These are phyloP conservation scores for Colletotrichum melonis DNA, from an alignment of 2,329 filamentous ascomycete genomes.

Conservation along the genomic window DNA sequence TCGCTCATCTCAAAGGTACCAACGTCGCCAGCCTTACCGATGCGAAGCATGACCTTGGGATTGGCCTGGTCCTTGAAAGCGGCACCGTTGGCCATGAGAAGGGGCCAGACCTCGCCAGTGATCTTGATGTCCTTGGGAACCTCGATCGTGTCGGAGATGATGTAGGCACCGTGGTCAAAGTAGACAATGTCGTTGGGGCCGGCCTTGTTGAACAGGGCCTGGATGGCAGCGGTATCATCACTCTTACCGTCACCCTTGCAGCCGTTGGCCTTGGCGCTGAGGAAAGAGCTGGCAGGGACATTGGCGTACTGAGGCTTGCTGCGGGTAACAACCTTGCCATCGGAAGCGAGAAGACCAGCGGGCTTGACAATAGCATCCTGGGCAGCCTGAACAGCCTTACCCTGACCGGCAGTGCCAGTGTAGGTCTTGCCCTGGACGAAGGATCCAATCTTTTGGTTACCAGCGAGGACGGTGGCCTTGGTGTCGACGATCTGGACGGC, in stretches of 20 bases:
- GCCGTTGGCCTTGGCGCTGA: conserved; percentile 85
- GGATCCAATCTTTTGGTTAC: conserved; percentile 74
- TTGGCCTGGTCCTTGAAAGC: conserved; percentile 80
- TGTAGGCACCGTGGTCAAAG: conserved; percentile 80
- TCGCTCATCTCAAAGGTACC: conserved; percentile 91
- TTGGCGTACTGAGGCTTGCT: conserved; percentile 90
- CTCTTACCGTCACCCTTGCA: conserved; percentile 88
- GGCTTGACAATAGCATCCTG: conserved; percentile 72
- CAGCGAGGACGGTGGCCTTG: conserved; percentile 71
- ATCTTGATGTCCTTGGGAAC: conserved; percentile 86
- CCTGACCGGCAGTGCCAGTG: conserved; percentile 51
- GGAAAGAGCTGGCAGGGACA: conserved; percentile 74
- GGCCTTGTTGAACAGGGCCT: conserved; percentile 78
- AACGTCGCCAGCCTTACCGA: conserved; percentile 80
- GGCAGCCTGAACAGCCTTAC: conserved; percentile 69
- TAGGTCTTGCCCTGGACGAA: conserved; percentile 88
- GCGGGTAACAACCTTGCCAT: conserved; percentile 81
- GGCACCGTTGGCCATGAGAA: conserved; percentile 85
- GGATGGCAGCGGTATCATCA: conserved; percentile 89
- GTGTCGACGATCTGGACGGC: conserved; percentile 73
- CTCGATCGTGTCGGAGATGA: conserved; percentile 76
- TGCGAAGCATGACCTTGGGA: conserved; percentile 86
- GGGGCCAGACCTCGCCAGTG: conserved; percentile 90
- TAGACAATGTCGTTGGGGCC: conserved; percentile 75
- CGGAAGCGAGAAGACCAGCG: conserved; percentile 68